These are phyloP conservation scores for Fusarium pseudocircinatum DNA, from an alignment of 2,329 filamentous ascomycete species.

Conservation along the genomic window DNA sequence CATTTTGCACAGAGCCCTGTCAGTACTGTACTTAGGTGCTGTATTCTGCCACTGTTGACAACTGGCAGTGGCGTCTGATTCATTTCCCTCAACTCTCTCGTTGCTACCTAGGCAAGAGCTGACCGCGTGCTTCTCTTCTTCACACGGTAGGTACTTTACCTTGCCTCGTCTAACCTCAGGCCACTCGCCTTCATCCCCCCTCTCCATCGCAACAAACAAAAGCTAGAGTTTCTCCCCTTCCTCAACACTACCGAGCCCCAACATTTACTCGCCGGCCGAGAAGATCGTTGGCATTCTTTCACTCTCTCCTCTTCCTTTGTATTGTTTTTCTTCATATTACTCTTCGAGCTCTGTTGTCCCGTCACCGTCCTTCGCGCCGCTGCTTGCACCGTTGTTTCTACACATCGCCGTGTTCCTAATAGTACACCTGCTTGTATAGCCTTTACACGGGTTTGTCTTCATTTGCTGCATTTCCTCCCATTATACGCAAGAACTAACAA, in stretches of 20 bases:
- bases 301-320: neutral
- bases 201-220: neutral
- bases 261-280: neutral
- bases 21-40: neutral
- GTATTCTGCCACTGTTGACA: neutral
- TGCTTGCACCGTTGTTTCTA: neutral
- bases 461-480: neutral
- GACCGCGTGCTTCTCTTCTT: neutral
- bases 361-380: neutral
- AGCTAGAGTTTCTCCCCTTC: neutral
- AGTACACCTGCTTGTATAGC: neutral
- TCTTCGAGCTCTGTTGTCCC: neutral
- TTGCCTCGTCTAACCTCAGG: too few species aligned
- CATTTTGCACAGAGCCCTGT: neutral
- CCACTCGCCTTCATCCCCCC: neutral
- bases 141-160: neutral
- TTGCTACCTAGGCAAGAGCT: neutral
- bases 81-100: neutral
- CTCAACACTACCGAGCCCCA: too few species aligned
- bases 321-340: neutral
- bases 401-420: neutral
- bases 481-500: neutral
- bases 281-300: neutral
- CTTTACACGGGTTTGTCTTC: neutral
- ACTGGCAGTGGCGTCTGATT: neutral